Conservation (phyloP, 768 basidiomycete genomes). For the Termitomyces sp. region DNA sequence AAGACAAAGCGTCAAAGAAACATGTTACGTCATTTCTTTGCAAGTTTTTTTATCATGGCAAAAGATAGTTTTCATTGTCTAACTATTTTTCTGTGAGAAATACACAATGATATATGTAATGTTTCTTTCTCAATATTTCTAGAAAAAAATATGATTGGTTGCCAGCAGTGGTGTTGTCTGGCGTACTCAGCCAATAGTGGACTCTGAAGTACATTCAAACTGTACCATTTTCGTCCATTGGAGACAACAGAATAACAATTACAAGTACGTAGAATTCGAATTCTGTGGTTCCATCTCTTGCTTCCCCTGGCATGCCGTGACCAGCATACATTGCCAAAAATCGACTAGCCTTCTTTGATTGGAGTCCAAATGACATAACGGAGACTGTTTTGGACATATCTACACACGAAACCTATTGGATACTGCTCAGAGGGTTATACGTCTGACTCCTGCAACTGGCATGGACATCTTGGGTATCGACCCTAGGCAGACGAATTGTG, state of each 20-base stretch:
- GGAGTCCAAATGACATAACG: constrained; percentile 58
- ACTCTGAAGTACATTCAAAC: too few species aligned
- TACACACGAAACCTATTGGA: constrained; percentile 58
- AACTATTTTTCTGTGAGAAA: too few species aligned
- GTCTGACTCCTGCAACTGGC: constrained; percentile 71
- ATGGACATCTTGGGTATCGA: constrained; percentile 74
- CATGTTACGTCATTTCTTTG: too few species aligned
- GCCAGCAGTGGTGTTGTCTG: too few species aligned
- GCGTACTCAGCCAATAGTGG: too few species aligned
- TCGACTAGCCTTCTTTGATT: constrained; percentile 59
- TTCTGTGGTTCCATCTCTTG: neutral
- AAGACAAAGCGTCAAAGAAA: too few species aligned
- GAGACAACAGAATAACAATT: constrained; percentile 46
- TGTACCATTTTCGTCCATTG: too few species aligned
- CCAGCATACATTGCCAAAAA: constrained; percentile 59
- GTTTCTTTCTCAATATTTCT: too few species aligned
- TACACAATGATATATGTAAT: too few species aligned
- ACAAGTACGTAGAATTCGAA: constrained; percentile 49
- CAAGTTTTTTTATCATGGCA: too few species aligned
- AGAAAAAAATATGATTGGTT: too few species aligned
- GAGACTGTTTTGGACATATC: constrained; percentile 61
- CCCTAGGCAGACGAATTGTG: constrained; percentile 76
- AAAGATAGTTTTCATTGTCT: too few species aligned
- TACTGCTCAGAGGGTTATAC: constrained; percentile 60
- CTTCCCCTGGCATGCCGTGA: neutral